Conservation (phyloP, 2,329 filamentous ascomycete genomes). For the Leptographium galeiforme region DNA sequence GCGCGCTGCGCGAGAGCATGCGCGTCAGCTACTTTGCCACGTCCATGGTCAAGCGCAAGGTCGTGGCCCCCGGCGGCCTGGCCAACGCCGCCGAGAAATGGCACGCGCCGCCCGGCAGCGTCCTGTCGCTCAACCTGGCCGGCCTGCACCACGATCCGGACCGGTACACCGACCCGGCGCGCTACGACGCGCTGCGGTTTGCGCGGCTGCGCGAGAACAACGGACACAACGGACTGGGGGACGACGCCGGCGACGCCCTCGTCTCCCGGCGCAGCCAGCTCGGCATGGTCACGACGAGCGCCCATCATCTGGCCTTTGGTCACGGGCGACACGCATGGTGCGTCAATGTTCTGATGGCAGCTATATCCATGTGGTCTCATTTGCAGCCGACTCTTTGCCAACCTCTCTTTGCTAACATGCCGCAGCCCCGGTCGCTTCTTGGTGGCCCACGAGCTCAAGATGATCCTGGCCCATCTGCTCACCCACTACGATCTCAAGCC, state of each 20-base stretch:
- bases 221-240: not conserved
- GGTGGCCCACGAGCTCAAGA: constrained; percentile 40
- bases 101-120: constrained; percentile 28
- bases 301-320: constrained; percentile 38
- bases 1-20: constrained; percentile 39
- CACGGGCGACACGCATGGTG: constrained; percentile 41
- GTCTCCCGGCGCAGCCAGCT: constrained; percentile 21
- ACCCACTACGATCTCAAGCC: constrained; percentile 38
- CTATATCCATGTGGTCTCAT: too few species aligned
- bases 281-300: constrained; percentile 39
- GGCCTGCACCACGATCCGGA: constrained; percentile 33
- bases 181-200: constrained; percentile 37
- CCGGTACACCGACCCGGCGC: constrained; percentile 25
- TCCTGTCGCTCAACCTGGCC: constrained; percentile 29
- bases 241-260: not conserved
- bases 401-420: not conserved
- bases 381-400: too few species aligned
- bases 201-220: constrained; percentile 25
- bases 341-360: too few species aligned
- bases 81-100: constrained; percentile 27
- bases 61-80: constrained; percentile 24
- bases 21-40: constrained; percentile 32
- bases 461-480: constrained; percentile 35
- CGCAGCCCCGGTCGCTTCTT: constrained; percentile 40
- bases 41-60: constrained; percentile 32